Conservation (phyloP, 2,329 filamentous ascomycete species). For the Albifimbria verrucaria region DNA sequence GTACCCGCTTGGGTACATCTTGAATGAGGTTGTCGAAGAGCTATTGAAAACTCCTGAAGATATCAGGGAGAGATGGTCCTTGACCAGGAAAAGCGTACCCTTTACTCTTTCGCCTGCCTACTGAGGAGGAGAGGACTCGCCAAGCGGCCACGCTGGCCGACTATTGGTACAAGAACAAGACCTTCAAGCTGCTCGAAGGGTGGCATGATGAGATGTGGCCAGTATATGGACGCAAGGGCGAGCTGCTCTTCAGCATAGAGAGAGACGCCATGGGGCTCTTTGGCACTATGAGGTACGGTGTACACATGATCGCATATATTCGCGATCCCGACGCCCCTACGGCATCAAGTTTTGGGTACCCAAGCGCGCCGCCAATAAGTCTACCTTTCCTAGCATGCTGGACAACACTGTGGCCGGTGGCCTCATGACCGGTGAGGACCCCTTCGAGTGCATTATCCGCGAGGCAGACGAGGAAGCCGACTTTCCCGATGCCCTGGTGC, state of each 20-base stretch:
- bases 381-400: constrained; percentile 86
- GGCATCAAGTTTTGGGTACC: constrained; percentile 84
- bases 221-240: constrained; percentile 63
- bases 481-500: constrained; percentile 67
- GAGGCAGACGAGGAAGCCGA: constrained; percentile 90
- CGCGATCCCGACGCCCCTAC: constrained; percentile 33
- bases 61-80: constrained; percentile 58
- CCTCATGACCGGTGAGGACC: constrained; percentile 74
- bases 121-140: constrained; percentile 60
- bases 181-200: constrained; percentile 70
- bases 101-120: constrained; percentile 61
- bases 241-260: constrained; percentile 72
- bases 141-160: constrained; percentile 53
- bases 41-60: constrained; percentile 44
- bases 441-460: constrained; percentile 77
- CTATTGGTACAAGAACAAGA: constrained; percentile 66
- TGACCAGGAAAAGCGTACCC: constrained; percentile 55
- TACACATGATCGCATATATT: constrained; percentile 77
- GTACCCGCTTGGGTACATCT: constrained; percentile 61
- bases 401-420: constrained; percentile 89
- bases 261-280: constrained; percentile 71
- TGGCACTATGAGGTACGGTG: constrained; percentile 73
- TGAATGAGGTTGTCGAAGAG: constrained; percentile 45
- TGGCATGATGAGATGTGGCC: constrained; percentile 83
- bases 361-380: constrained; percentile 69